Conservation (phyloP, 164 flowering plant species). For the Vitis riparia region DNA sequence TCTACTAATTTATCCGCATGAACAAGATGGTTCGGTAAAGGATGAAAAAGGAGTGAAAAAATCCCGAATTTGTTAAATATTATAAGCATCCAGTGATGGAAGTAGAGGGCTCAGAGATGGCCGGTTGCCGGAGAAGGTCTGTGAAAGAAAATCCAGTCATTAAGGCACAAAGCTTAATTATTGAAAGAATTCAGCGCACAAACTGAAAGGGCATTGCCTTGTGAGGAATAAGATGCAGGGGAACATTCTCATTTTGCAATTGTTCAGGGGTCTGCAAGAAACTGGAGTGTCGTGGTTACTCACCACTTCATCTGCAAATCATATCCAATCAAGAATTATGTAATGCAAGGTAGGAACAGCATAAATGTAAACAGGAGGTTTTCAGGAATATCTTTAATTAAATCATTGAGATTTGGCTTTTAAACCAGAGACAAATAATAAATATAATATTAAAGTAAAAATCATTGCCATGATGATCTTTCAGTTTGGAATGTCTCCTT, state of each 20-base stretch:
- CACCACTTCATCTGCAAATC: conserved; percentile 75
- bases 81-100: conserved; percentile 81
- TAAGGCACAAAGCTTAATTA: conserved; percentile 5
- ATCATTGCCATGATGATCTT: too few species aligned
- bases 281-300: conserved; percentile 66
- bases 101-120: conserved; percentile 91
- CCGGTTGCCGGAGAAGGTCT: conserved; percentile 95
- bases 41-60: neutral
- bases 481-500: too few species aligned
- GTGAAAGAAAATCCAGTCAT: conserved; percentile 6
- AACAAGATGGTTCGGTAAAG: too few species aligned
- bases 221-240: conserved; percentile 78
- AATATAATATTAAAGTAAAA: too few species aligned
- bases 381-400: too few species aligned
- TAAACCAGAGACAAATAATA: too few species aligned
- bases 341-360: too few species aligned
- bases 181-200: conserved; percentile 2
- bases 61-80: conserved; percentile 75
- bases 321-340: conserved; percentile 1
- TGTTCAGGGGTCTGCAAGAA: conserved; percentile 68
- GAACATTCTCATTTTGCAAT: conserved; percentile 78
- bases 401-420: too few species aligned
- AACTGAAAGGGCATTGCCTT: conserved; percentile 50
- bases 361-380: too few species aligned
- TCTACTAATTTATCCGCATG: too few species aligned